Base-by-base conservation (phyloP, 306 rosid genomes). In the Mimosa bimucronata region DNA sequence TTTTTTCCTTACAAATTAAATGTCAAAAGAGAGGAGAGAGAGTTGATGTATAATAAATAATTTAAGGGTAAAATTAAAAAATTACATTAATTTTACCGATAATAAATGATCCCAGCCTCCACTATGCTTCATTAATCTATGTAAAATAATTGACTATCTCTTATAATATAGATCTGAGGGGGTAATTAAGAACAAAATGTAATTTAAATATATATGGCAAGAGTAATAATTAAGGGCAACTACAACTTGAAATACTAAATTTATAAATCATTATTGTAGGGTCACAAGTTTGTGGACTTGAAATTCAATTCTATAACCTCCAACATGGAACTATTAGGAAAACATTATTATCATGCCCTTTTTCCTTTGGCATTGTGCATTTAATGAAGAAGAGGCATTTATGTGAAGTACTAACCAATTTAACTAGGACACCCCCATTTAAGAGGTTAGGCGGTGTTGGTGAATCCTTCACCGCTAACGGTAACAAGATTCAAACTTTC, bases 361-460 rank as follows among this genome's bases (percentile, higher is more conserved):
- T 48, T 29, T n/a, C n/a, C 40, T 58, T 23, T 58, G 2, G 60
- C 62, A 46, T 7, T 29, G 16, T 71, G 9, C 21, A n/a, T 28
- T 46, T 8, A 53, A 7, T 53, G 26, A 53, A 7, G 60, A 53
- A 19, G 73, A 3, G 16, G 12, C 81, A 34, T 76, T 82, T 42
- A 76, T 46, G 77, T 31, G 9, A 28, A 74, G 28, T 28, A 29
- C 19, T 12, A 68, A 68, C 77, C 44, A 42, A 55, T 55, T 69
- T 68, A 52, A 52, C n/a, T 26, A 41, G 84, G 50, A 80, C 77
- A 57, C 15, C 25, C 76, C 28, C 55, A 86, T 69, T 74, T 75
- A 73, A 82, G 70, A 82, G 71, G 75, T 75, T 79, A 55, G 85
- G 73, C 58, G 40, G 74, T 50, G 81, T 79, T 77, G 86, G 66